A percentile compares a stretch with the other conserved stretches of the same genome.
Conservation (phyloP, 495 filamentous ascomycete species). For the Xylaria sp. region DNA sequence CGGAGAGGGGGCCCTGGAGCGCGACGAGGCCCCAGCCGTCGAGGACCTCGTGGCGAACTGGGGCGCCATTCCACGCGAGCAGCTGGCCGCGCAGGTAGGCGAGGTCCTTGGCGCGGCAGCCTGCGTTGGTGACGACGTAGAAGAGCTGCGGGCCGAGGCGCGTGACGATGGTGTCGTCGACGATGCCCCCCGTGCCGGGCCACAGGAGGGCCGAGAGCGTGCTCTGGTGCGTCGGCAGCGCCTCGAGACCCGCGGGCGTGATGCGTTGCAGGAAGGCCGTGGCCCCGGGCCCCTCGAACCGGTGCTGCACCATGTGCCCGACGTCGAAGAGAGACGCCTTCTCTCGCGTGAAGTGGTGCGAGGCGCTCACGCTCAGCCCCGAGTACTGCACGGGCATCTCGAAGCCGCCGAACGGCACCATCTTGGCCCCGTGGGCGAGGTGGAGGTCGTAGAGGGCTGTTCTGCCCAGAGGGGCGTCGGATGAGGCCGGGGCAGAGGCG, state of each 20-base stretch:
- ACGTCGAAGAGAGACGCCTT: constrained; percentile 93
- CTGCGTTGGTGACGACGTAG: constrained; percentile 97
- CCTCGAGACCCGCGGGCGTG: constrained; percentile 71
- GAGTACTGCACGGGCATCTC: constrained; percentile 91
- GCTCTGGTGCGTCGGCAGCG: constrained; percentile 57
- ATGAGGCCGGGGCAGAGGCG: constrained; percentile 41
- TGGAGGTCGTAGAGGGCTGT: constrained; percentile 90
- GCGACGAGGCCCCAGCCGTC: constrained; percentile 82
- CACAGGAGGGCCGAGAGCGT: constrained; percentile 84
- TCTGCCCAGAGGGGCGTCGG: constrained; percentile 55
- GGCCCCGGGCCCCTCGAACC: constrained; percentile 78
- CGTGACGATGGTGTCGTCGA: constrained; percentile 92
- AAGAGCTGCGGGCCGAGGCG: constrained; percentile 71
- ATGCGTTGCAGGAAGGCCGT: constrained; percentile 77
- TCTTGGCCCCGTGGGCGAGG: constrained; percentile 79
- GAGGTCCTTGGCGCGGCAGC: constrained; percentile 84
- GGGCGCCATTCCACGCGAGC: constrained; percentile 60
- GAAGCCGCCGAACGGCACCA: constrained; percentile 96
- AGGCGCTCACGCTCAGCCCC: constrained; percentile 74
- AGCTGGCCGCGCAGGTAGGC: constrained; percentile 74
- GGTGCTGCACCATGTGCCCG: constrained; percentile 73
- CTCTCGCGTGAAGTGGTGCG: constrained; percentile 85
- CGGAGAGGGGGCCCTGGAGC: constrained; percentile 83
- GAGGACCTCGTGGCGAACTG: constrained; percentile 51
- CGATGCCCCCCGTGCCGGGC: constrained; percentile 81